Evolutionary conservation across 139 green algal species (phyloP), one percentile per base, ranked within the genome.

Genomic region (Axilococcus clingmanii): DNA sequence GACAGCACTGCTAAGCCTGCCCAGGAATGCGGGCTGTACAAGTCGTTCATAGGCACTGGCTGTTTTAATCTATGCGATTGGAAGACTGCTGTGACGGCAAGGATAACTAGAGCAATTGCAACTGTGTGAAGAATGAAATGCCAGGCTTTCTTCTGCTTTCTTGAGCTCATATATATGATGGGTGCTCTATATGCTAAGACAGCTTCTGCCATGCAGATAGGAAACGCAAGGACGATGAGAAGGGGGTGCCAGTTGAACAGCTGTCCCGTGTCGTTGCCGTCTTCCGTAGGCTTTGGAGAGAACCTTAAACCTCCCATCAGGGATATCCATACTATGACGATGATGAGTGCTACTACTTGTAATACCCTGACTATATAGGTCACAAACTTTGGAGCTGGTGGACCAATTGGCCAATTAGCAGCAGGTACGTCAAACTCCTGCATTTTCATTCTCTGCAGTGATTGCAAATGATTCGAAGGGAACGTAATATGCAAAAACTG

Each of bases 171-270:
- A 44, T 15, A 17, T 3, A 61, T 25, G 19, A 77, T 25, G 9
- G 76, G 76, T 2, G 66, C 46, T 5, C 56, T 42, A 54, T 90
- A 90, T 0, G 74, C 50, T 14, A 90, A 44, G 8, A 90, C 33
- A 1, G 77, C 79, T 55, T 90, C 81, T 0, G 59, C 59, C 77
- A 87, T 88, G 40, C 84, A 62, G 11, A 88, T 59, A 1, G 50
- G 65, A 43, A 88, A 86, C 0, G 68, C 80, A 19, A 87, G 42
- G 0, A 65, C 69, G 68, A 89, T 84, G 3, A 83, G 51, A 6
- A 90, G 29, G 0, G 81, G 81, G 47, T 90, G 81, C 79, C 80
- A 90, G 47, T 90, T 90, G 60, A 90, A 90, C 2, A 90, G 28
- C 1, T 46, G 37, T 0, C 28, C 27, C 1, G 81, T 88, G 64